A percentile compares a stretch with the other conserved stretches of the same genome.
phyloP scores from a whole-genome alignment of 2,329 filamentous ascomycete species.

The Fusarium nelsonii region DNA sequence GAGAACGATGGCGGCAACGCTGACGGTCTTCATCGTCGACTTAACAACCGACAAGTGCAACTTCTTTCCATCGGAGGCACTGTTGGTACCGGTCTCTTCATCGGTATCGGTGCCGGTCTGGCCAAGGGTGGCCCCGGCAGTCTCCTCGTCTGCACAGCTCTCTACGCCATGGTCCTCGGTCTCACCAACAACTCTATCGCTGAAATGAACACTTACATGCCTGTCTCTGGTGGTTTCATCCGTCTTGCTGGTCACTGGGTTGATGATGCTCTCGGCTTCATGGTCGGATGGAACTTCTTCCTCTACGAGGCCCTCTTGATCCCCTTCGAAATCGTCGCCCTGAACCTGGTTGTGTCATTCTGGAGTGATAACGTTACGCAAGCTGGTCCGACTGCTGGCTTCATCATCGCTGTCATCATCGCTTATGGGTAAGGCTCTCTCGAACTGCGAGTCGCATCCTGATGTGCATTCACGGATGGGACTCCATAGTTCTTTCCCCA shows the following conservation, averaged over 20 bases:
- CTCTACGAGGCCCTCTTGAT: constrained; percentile 51
- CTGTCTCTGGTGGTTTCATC: constrained; percentile 40
- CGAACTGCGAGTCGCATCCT: constrained; percentile 29
- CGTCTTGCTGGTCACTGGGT: constrained; percentile 41
- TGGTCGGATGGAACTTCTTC: constrained; percentile 53
- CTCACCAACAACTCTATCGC: constrained; percentile 44
- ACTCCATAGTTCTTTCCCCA: constrained; percentile 17
- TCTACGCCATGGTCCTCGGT: constrained; percentile 38
- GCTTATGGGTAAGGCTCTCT: constrained; percentile 39
- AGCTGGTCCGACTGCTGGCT: constrained; percentile 49
- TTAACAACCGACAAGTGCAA: constrained; percentile 42
- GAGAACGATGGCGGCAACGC: constrained; percentile 25
- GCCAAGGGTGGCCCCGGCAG: constrained; percentile 38
- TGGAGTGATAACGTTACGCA: constrained; percentile 38
- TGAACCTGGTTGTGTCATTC: constrained; percentile 52
- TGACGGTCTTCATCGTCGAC: constrained; percentile 39
- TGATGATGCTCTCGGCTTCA: constrained; percentile 40
- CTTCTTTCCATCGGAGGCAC: constrained; percentile 39
- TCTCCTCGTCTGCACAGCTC: constrained; percentile 37
- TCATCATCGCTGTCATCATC: constrained; percentile 38
- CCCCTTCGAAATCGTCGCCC: constrained; percentile 51
- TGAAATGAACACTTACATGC: constrained; percentile 44
- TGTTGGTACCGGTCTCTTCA: constrained; percentile 36
- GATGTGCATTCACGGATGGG: constrained; percentile 38
- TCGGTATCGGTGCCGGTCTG: constrained; percentile 39